Evolutionary conservation across 2,329 filamentous ascomycete genomes (phyloP), one percentile per base, ranked within the genome.

Genomic region (Rhynchosporium agropyri): DNA sequence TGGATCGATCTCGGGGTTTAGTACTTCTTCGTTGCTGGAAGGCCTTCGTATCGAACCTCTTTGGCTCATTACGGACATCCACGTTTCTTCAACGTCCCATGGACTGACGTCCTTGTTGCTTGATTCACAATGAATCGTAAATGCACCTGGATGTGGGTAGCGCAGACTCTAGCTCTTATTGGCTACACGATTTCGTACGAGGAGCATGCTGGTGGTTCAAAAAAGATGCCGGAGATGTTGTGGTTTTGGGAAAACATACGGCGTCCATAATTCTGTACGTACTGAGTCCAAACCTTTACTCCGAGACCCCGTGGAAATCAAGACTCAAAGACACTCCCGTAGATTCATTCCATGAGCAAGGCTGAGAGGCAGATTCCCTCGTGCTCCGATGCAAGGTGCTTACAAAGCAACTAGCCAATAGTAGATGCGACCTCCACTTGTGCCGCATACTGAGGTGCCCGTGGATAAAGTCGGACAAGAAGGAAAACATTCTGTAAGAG

Each of bases 261-360:
- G 31, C 46, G 28, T 49, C 26, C 46, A 31, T 10, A 36, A 10
- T 36, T 10, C 33, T 36, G 2, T 36, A 20, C 28, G 10, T 31
- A 36, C 29, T 20, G 4, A 36, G 15, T 26, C 15, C 12, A 33
- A 45, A 57, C 54, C 20, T 20, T 20, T 20, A 20, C 20, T 20
- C 20, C 20, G 20, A 20, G 20, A 20, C 20, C 20, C 20, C 20
- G 20, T 20, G 20, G 20, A 20, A 20, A 48, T 33, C 36, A 15
- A 56, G 49, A 36, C n/a, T 43, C 3, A 13, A 12, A 49, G 26
- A 29, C 20, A 8, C 29, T 31, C 48, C 61, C 64, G 61, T 54
- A 63, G 58, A 60, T 63, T 29, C 61, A 60, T 63, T 29, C 61
- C 59, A 61, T 63, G 42, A 54, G 63, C 58, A 63, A 61, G 57